Evolutionary conservation across 495 filamentous ascomycete genomes (phyloP).

Genomic region (Penicillium cosmopolitanum): DNA sequence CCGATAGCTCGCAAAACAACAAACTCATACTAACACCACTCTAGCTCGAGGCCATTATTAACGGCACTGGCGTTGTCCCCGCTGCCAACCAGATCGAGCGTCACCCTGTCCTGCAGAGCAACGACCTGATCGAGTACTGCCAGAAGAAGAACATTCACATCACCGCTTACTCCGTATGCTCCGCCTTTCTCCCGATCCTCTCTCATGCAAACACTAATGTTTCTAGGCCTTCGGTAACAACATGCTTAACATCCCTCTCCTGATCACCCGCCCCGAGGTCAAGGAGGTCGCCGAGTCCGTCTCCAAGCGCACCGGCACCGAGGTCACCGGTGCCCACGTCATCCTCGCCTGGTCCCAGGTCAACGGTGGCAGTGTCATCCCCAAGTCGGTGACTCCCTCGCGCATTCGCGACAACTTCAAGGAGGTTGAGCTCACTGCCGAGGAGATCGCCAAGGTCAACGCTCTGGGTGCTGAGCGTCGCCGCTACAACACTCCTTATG

Average conservation of each 20-base stretch:
- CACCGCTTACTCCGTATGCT: conserved; percentile 51
- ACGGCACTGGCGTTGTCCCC: conserved; percentile 50
- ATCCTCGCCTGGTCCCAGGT: conserved; percentile 54
- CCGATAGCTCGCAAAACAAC: background rate
- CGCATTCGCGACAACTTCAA: conserved; percentile 54
- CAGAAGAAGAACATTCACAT: conserved; percentile 51
- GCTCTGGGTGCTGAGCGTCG: conserved; percentile 44
- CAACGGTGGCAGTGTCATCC: conserved; percentile 54
- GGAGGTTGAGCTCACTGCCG: conserved; percentile 49
- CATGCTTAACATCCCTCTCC: conserved; percentile 43
- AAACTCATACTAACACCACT: conserved; percentile 7
- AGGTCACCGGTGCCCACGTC: conserved; percentile 46
- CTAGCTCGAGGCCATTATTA: conserved; percentile 55
- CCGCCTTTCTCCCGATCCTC: background rate
- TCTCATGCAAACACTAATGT: conserved; percentile 8
- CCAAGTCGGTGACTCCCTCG: conserved; percentile 52
- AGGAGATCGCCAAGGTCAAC: conserved; percentile 49
- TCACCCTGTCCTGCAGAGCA: conserved; percentile 52
- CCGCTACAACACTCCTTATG: conserved; percentile 53
- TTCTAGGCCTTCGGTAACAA: conserved; percentile 54
- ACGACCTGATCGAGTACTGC: conserved; percentile 48
- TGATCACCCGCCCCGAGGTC: conserved; percentile 48
- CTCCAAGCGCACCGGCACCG: conserved; percentile 41
- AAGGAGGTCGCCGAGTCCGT: conserved; percentile 49
- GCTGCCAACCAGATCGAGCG: conserved; percentile 57